These are phyloP conservation scores for Apiospora rasikravindrae DNA, from an alignment of 2,329 filamentous ascomycete species.

Conservation along the genomic window DNA sequence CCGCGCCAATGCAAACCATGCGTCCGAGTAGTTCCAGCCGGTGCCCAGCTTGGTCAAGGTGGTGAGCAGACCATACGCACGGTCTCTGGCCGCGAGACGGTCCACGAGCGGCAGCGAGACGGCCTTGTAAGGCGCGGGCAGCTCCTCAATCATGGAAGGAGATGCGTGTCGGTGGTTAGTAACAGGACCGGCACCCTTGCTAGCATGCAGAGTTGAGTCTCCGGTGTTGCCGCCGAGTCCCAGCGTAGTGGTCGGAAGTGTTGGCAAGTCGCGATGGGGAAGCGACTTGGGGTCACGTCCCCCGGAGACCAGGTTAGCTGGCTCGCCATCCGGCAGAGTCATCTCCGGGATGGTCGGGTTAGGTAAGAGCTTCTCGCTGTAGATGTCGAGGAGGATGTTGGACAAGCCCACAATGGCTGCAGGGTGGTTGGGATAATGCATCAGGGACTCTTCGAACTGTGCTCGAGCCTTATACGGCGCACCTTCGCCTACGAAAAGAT, in stretches of 20 bases:
- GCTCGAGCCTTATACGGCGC: conserved; percentile 72
- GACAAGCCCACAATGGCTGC: conserved; percentile 81
- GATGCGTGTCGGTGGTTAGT: conserved; percentile 25
- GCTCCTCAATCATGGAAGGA: conserved; percentile 42
- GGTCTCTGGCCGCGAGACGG: conserved; percentile 85
- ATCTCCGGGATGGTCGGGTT: conserved; percentile 57
- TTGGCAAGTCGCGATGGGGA: conserved; percentile 17
- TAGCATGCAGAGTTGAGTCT: conserved; percentile 23
- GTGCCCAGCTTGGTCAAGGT: conserved; percentile 82
- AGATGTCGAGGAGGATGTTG: conserved; percentile 85
- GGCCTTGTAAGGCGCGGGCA: conserved; percentile 59
- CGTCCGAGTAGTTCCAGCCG: conserved; percentile 91
- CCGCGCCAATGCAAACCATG: conserved; percentile 87
- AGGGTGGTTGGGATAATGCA: conserved; percentile 79
- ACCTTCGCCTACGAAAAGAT: conserved; percentile 66
- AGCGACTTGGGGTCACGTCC: conserved; percentile 22
- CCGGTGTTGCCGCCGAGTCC: conserved; percentile 45
- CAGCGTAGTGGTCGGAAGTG: conserved; percentile 51
- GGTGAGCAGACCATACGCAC: conserved; percentile 83
- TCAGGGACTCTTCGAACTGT: conserved; percentile 82
- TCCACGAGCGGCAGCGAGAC: conserved; percentile 74
- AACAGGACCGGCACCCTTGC: conserved; percentile 22
- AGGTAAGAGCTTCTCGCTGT: conserved; percentile 70
- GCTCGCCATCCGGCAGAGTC: conserved; percentile 38
- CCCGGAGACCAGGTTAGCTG: conserved; percentile 24